Evolutionary conservation across 306 rosid genomes (phyloP), one percentile per base, ranked within the genome.

Genomic region (Amphicarpaea edgeworthii): DNA sequence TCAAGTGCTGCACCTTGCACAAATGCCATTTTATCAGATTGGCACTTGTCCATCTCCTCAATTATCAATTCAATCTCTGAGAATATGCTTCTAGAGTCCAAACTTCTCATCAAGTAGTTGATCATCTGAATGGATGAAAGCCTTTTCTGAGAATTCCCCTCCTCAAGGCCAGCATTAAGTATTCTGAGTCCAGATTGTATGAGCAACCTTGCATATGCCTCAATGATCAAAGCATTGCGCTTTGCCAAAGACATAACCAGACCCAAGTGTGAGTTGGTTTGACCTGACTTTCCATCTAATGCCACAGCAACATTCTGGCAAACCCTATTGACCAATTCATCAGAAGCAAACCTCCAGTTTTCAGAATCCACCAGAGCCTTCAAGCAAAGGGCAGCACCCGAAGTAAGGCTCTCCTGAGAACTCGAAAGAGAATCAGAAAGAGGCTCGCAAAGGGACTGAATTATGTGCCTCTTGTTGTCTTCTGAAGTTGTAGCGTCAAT

Each of bases 1-100:
- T 93, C 97, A 80, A 73, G 90, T 34, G 97, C 96, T 63, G 97
- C 96, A 34, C 97, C 96, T 81, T 80, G 86, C 14, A 93, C 96
- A 65, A 70, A 93, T 10, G 96, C 88, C 94, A 93, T 90, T 81
- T 86, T 88, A 82, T 93, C 96, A 63, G 85, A 80, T 67, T 90
- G 91, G 9, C 94, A 88, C 68, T 86, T 93, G 65, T 88, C 93
- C 94, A 93, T 87, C 77, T 82, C 94, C 81, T 87, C 87, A 72
- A 80, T 86, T 53, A 90, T 79, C 68, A 82, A 47, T 42, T 86
- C 85, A 26, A 93, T 78, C 83, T 93, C 94, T 0, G 98, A 93
- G 45, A 68, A 85, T 69, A 87, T 74, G 79, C 98, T 87, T 85
- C 98, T 83, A 3, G 93, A 85, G 67, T 93, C 98, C 68, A 93